Evolutionary conservation across 768 basidiomycete species (phyloP).

Genomic region (Suillus ampliporus): DNA sequence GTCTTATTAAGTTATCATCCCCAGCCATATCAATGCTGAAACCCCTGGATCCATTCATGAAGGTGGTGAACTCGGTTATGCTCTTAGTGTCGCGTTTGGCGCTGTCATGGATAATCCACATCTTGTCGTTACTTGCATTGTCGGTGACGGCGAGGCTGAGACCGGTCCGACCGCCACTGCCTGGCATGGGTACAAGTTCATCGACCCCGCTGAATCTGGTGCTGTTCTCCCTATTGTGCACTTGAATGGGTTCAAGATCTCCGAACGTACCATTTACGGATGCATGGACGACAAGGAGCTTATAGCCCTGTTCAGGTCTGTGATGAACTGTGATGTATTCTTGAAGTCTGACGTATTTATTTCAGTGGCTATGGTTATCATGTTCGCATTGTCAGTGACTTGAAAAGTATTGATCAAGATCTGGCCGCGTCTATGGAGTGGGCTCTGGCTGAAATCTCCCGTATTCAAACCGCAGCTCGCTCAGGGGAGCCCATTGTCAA

Average conservation of each 20-base stretch:
- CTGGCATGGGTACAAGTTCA: slow-evolving; percentile 89
- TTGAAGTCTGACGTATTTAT: slow-evolving; percentile 11
- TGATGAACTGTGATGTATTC: slow-evolving; percentile 16
- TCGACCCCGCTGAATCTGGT: slow-evolving; percentile 89
- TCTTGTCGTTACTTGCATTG: slow-evolving; percentile 76
- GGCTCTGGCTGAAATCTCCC: slow-evolving; percentile 73
- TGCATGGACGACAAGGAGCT: slow-evolving; percentile 92
- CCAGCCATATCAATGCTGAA: slow-evolving; percentile 77
- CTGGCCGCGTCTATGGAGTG: slow-evolving; percentile 85
- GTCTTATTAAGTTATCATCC: background rate
- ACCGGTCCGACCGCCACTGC: slow-evolving; percentile 79
- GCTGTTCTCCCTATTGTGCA: slow-evolving; percentile 92
- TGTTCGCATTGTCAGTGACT: slow-evolving; percentile 77
- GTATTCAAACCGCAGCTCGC: slow-evolving; percentile 82
- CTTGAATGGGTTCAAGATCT: slow-evolving; percentile 90
- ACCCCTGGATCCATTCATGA: slow-evolving; percentile 93
- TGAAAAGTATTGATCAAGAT: slow-evolving; percentile 72
- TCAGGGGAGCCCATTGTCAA: slow-evolving; percentile 77
- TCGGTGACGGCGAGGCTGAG: slow-evolving; percentile 92
- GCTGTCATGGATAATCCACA: slow-evolving; percentile 92
- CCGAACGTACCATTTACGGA: slow-evolving; percentile 87
- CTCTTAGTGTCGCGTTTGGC: slow-evolving; percentile 84
- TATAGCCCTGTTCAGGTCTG: slow-evolving; percentile 70
- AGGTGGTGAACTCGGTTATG: slow-evolving; percentile 90
- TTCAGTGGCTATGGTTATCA: slow-evolving; percentile 86